Base-by-base conservation (phyloP, 108 stramenopile genomes). In the Nannochloropsis oceanica region DNA sequence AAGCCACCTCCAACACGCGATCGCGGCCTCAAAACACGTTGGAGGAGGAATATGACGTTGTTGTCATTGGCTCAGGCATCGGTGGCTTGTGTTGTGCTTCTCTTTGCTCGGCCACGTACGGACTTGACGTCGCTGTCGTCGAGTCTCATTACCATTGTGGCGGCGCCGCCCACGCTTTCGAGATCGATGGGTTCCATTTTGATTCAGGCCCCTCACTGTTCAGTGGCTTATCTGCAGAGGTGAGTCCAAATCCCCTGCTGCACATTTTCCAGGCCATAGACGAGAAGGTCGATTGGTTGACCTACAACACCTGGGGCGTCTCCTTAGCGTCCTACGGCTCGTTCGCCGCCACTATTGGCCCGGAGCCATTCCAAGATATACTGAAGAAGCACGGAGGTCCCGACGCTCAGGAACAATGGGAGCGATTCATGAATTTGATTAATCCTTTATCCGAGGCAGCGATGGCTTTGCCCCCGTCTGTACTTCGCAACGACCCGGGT, bases 151-250 rank as follows among this genome's bases (percentile, higher is more conserved):
- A 89, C 20, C 87, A 89, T 42, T 26, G 87, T 34, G 90, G 90
- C 34, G 90, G 90, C 27, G 85, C 84, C 42, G 90, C 90, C 11
- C 90, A 91, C 79, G 86, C 81, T 11, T 91, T 91, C 44, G 44
- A 85, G 13, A 27, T 85, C 84, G 42, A 26, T 22, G 89, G 86
- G 24, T 96, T 95, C 90, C 95, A 95, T 86, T 97, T 97, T 87
- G 96, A 97, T 84, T 93, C 95, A 0, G 96, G 96, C 12, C 96
- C 96, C 7, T 94, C 94, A 25, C 92, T 97, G n/a, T 97, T 96
- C 87, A 91, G 91, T 84, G 96, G 95, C 26, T 90, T 94, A 20
- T 91, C 91, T 79, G 89, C 86, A 42, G 93, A 93, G n/a, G 79
- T 83, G 44, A 94, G 94, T 8, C 95, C 95, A 22, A 97, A 97